Evolutionary conservation across 257 asterid genomes (phyloP), one percentile per base, ranked within the genome.

Genomic region (Solanum medicagineum): DNA sequence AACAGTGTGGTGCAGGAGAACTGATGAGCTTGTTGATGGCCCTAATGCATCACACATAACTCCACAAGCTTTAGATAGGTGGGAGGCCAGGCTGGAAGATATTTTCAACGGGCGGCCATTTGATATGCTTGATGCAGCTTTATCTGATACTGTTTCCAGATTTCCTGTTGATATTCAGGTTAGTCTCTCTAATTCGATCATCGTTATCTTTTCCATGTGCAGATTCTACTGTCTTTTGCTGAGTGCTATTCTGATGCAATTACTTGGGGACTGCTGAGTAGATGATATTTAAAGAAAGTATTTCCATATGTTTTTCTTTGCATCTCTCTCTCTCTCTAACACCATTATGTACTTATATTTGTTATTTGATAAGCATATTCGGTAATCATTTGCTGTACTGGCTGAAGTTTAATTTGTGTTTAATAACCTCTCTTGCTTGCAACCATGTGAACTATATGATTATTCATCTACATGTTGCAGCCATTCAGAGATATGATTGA

Each of bases 71-170:
- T 88, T 97, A 88, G 97, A 97, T 80, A 90, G 99, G 86, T 97
- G 99, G 99, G 99, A 97, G 84, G 89, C 95, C 6, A 92, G 98
- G 90, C 91, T 97, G 63, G 97, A 97, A 24, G 98, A 95, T 87
- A 87, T 97, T 59, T 97, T 97, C 20, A 79, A 87, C 71, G 95
- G 98, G n/a, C 92, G 92, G 32, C 98, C 99, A 73, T 97, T 97
- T 54, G 99, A 95, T 89, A 97, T 97, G 99, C 96, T 97, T 8
- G 99, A 97, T 90, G 99, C 99, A 85, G 98, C 99, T 84, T 90
- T 97, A 80, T 91, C 99, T 8, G 96, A 97, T 86, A 94, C 99
- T 0, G 97, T 95, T 68, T 68, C 90, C 87, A 92, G 84, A 84
- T 97, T 92, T 71, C 97, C 98, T 7, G 97, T 97, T 49, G 99